These are phyloP conservation scores for Nakazawaea populi DNA, from an alignment of 805 yeast genomes.

Conservation along the genomic window DNA sequence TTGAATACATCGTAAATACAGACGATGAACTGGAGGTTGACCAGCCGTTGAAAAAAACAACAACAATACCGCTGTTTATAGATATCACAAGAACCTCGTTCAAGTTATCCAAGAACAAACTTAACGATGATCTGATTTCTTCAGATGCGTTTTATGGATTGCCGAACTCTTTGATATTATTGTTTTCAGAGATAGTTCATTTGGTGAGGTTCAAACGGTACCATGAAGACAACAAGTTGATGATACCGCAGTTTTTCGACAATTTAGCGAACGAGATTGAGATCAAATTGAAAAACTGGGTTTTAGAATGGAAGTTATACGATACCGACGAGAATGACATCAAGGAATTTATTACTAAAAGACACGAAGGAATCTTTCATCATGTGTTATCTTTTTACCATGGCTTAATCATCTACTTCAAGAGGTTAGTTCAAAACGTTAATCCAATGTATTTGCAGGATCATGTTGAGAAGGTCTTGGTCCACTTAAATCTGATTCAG, in stretches of 20 bases:
- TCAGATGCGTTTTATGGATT: conserved; percentile 81
- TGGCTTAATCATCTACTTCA: conserved; percentile 65
- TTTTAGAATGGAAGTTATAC: conserved; percentile 63
- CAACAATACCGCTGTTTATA: conserved; percentile 31
- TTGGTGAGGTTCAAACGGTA: conserved; percentile 57
- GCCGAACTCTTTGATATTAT: conserved; percentile 70
- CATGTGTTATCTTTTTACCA: conserved; percentile 77
- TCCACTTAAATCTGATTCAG: conserved; percentile 60
- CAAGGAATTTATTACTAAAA: conserved; percentile 38
- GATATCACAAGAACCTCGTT: conserved; percentile 35
- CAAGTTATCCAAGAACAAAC: conserved; percentile 32
- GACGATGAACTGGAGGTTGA: conserved; percentile 17
- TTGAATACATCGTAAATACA: conserved; percentile 32
- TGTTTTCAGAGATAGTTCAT: conserved; percentile 70
- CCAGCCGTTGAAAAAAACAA: conserved; percentile 1
- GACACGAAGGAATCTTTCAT: conserved; percentile 71
- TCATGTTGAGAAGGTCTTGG: conserved; percentile 53
- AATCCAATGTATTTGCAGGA: conserved; percentile 55
- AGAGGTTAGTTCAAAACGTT: conserved; percentile 52
- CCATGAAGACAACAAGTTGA: conserved; percentile 29
- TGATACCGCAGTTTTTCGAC: conserved; percentile 29
- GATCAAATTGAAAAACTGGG: conserved; percentile 55
- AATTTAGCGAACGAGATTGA: conserved; percentile 35
- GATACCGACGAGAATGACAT: conserved; percentile 19
- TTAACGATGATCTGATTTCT: conserved; percentile 54